Evolutionary conservation across 768 basidiomycete species (phyloP).

Genomic region (Panaeolus cyanescens): DNA sequence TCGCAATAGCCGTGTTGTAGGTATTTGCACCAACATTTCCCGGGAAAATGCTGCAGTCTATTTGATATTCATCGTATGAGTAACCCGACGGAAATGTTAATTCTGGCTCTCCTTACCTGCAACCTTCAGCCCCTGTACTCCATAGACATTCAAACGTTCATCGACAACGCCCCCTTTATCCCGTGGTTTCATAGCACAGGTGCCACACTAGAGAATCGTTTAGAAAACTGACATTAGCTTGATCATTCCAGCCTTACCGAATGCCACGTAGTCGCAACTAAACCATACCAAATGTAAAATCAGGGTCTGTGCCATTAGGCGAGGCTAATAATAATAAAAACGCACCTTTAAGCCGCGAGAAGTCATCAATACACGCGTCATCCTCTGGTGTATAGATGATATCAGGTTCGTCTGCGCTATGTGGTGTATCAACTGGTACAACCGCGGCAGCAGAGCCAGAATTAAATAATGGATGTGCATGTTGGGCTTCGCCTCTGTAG

Average conservation of each 20-base stretch:
- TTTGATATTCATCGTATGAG: not conserved
- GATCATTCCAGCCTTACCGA: conserved; percentile 27
- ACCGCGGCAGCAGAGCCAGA: conserved; percentile 18
- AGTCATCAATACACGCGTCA: conserved; percentile 35
- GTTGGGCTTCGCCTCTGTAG: conserved; percentile 30
- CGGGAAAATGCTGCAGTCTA: conserved; percentile 29
- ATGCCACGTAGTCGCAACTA: conserved; percentile 46
- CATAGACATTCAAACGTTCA: conserved; percentile 30
- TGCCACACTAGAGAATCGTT: conserved; percentile 19
- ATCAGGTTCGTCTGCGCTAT: conserved; percentile 28
- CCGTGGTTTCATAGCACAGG: conserved; percentile 29
- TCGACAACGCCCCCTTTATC: conserved; percentile 25
- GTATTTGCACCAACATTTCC: conserved; percentile 36
- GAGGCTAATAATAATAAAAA: not conserved
- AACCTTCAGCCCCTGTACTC: conserved; percentile 27
- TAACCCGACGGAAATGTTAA: not conserved
- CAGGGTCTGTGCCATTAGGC: too few species aligned
- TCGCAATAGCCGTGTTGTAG: conserved; percentile 36
- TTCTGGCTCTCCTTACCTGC: conserved; percentile 19
- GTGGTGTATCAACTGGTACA: conserved; percentile 22
- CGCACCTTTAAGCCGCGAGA: conserved; percentile 33
- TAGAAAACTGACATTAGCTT: not conserved
- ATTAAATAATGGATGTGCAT: conserved; percentile 23
- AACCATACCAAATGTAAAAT: too few species aligned
- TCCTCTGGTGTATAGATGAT: conserved; percentile 40